phyloP scores from a whole-genome alignment of 1,284 basidiomycete species.

The Trichosporon sp. region DNA sequence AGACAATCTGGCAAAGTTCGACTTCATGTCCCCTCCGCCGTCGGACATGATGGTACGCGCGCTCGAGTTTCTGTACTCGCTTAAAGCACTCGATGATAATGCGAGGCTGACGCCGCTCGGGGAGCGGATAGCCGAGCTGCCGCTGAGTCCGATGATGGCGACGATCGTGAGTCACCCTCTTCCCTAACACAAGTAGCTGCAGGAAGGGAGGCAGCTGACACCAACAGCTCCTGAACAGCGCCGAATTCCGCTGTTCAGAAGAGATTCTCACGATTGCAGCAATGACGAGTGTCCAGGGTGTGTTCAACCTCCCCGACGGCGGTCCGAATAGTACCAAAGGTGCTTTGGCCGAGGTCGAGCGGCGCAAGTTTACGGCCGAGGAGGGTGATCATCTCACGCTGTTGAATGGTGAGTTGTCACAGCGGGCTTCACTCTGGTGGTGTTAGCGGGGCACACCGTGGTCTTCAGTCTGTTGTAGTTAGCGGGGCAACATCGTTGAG shows the following conservation, averaged over 20 bases:
- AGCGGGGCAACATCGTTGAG: no score
- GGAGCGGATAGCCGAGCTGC: conserved; percentile 54
- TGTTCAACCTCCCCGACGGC: conserved; percentile 73
- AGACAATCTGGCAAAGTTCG: conserved; percentile 77
- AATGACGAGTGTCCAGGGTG: conserved; percentile 85
- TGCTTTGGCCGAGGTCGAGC: conserved; percentile 78
- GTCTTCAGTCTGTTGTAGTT: conserved; percentile 4
- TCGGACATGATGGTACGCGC: conserved; percentile 78
- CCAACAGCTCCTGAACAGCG: conserved; percentile 76
- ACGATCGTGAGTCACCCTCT: conserved; percentile 50
- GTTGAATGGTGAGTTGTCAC: conserved; percentile 62
- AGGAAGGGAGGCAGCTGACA: conserved; percentile 7
- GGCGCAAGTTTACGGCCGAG: conserved; percentile 91
- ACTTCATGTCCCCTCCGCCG: conserved; percentile 84
- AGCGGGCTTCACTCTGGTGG: background rate
- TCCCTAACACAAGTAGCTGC: no score
- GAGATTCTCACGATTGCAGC: conserved; percentile 93
- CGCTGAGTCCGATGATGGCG: conserved; percentile 56
- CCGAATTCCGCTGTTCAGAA: conserved; percentile 76
- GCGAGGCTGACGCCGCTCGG: conserved; percentile 53
- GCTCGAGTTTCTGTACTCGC: conserved; percentile 57
- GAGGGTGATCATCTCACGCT: conserved; percentile 94
- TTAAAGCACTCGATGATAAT: conserved; percentile 53
- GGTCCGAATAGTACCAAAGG: conserved; percentile 58
- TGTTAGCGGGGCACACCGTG: background rate